Conservation (phyloP, 805 yeast genomes). For the Candida ulmi region DNA sequence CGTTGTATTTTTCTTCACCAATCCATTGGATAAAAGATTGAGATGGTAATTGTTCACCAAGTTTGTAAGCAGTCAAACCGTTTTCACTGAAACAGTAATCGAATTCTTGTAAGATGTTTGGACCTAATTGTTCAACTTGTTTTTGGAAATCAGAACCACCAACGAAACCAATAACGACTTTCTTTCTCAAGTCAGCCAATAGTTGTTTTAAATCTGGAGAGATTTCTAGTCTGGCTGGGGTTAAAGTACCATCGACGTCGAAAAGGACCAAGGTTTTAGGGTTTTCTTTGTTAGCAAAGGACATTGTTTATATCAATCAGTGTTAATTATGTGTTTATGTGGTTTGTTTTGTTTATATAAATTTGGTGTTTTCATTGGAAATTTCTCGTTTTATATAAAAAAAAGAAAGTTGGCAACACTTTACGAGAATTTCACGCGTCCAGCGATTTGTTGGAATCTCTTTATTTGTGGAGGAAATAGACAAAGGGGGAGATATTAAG, state of each 20-base stretch:
- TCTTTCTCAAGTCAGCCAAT: constrained; percentile 73
- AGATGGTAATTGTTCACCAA: constrained; percentile 81
- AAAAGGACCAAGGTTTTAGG: constrained; percentile 88
- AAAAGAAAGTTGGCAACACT: no score
- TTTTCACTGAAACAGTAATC: constrained; percentile 97
- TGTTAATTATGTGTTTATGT: no score
- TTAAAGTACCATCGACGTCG: constrained; percentile 97
- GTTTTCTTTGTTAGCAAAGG: constrained; percentile 68
- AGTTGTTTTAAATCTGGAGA: constrained; percentile 74
- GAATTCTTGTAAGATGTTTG: constrained; percentile 67
- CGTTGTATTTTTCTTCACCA: constrained; percentile 92
- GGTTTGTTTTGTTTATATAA: background rate
- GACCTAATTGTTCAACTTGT: constrained; percentile 95
- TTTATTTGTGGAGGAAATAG: no score
- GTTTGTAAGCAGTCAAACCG: constrained; percentile 95
- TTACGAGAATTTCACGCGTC: no score
- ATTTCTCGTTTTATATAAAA: no score
- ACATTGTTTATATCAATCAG: no score
- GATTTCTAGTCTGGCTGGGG: constrained; percentile 86
- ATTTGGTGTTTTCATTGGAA: background rate
- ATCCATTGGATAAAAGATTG: constrained; percentile 94
- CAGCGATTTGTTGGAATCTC: no score
- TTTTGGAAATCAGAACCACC: constrained; percentile 95
- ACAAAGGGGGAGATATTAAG: no score
- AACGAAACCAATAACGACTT: constrained; percentile 93